Evolutionary conservation across 2,329 filamentous ascomycete species (phyloP).

Genomic region (Xylariaceae sp.): DNA sequence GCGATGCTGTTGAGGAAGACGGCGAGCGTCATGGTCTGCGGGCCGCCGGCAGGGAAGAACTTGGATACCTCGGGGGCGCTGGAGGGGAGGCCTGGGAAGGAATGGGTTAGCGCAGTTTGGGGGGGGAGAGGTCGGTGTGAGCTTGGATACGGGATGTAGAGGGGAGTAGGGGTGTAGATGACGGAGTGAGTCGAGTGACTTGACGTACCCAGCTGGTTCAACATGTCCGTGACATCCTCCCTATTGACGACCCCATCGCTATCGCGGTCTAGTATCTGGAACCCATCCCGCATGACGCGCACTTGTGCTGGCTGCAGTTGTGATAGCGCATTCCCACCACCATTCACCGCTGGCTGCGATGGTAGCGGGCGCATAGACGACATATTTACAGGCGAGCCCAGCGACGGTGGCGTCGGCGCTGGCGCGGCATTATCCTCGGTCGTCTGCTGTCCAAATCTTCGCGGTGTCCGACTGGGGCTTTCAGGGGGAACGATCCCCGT

Average conservation of each 20-base stretch:
- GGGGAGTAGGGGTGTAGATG: slow-evolving; percentile 1
- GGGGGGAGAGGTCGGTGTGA: background rate
- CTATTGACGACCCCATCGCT: slow-evolving; percentile 79
- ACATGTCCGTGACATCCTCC: slow-evolving; percentile 82
- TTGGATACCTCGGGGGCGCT: slow-evolving; percentile 65
- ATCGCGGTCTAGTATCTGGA: slow-evolving; percentile 87
- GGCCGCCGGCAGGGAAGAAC: slow-evolving; percentile 74
- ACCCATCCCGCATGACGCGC: slow-evolving; percentile 83
- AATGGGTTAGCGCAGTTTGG: background rate
- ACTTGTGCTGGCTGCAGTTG: slow-evolving; percentile 79
- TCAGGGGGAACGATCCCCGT: background rate
- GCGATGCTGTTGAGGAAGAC: slow-evolving; percentile 82
- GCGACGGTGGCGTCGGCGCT: background rate
- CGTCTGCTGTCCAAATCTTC: slow-evolving; percentile 13
- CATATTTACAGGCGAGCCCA: slow-evolving; percentile 31
- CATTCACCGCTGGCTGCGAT: slow-evolving; percentile 27
- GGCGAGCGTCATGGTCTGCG: slow-evolving; percentile 75
- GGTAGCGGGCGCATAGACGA: slow-evolving; percentile 29
- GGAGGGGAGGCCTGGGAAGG: slow-evolving; percentile 71
- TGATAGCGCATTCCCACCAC: slow-evolving; percentile 55
- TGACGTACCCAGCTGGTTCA: slow-evolving; percentile 70
- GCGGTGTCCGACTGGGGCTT: slow-evolving; percentile 19
- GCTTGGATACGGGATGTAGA: background rate
- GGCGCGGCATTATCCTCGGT: slow-evolving; percentile 12
- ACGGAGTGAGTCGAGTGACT: too few relatives aligned